A percentile compares a stretch with the other conserved stretches of the same genome.
Evolutionary conservation across 345 rosid genomes (phyloP).

Genomic region (Euclidium syriacum): DNA sequence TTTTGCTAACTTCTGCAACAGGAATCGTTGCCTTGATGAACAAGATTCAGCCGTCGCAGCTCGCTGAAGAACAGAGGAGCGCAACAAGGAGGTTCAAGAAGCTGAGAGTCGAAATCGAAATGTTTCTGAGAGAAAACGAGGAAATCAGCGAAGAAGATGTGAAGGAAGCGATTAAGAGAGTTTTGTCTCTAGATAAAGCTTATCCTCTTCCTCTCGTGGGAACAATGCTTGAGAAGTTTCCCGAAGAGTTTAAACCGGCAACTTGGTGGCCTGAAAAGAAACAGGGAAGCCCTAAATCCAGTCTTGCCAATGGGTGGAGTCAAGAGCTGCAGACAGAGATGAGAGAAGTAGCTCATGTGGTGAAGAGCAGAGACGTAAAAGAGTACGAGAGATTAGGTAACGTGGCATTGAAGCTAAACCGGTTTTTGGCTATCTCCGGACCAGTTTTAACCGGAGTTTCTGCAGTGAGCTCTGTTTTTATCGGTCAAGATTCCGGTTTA

Average conservation of each 20-base stretch:
- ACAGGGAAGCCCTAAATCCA: not conserved
- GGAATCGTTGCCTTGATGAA: constrained; percentile 41
- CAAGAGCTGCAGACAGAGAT: constrained; percentile 36
- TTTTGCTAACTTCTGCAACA: constrained; percentile 39
- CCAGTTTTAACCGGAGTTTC: constrained; percentile 29
- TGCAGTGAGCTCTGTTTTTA: constrained; percentile 25
- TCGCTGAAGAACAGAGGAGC: constrained; percentile 52
- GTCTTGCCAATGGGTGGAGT: constrained; percentile 26
- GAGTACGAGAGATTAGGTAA: constrained; percentile 44
- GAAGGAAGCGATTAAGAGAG: constrained; percentile 37
- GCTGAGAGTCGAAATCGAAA: constrained; percentile 28
- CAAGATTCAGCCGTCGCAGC: constrained; percentile 60
- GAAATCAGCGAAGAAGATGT: constrained; percentile 20
- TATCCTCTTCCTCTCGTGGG: constrained; percentile 42
- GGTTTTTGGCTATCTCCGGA: constrained; percentile 32
- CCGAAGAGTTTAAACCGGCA: constrained; percentile 28
- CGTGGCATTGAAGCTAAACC: constrained; percentile 26
- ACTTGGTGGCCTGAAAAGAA: constrained; percentile 40
- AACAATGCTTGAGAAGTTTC: constrained; percentile 36
- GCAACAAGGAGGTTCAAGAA: constrained; percentile 41
- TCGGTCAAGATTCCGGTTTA: constrained; percentile 27
- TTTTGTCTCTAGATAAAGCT: constrained; percentile 40
- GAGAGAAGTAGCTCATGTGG: constrained; percentile 31
- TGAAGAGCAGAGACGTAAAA: constrained; percentile 42
- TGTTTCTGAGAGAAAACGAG: constrained; percentile 12